These are phyloP conservation scores for Amoebophrya sp. DNA, from an alignment of 169 alveolate species.

Conservation along the genomic window DNA sequence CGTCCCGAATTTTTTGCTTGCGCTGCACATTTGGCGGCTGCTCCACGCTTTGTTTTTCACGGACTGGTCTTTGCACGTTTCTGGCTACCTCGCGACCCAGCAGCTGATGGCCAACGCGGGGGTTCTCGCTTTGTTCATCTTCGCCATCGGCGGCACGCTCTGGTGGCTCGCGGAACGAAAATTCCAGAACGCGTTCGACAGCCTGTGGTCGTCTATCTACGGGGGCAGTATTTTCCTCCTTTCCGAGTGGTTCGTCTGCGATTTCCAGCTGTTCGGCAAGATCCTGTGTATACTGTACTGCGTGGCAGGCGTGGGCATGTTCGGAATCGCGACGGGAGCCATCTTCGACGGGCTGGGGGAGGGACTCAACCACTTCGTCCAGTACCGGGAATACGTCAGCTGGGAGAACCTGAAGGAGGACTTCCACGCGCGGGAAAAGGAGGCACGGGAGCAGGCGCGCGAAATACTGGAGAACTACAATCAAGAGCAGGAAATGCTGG, in stretches of 20 bases:
- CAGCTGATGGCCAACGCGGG: not conserved
- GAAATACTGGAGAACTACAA: not conserved
- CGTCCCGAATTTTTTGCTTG: not conserved
- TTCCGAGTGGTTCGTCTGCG: not conserved
- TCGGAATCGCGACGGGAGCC: not conserved
- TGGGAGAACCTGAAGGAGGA: not conserved
- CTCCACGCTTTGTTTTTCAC: not conserved
- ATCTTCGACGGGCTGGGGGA: not conserved
- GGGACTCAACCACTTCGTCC: not conserved
- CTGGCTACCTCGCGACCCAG: not conserved
- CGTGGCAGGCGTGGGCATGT: not conserved
- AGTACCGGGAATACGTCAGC: not conserved
- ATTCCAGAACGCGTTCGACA: not conserved
- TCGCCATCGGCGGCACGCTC: not conserved
- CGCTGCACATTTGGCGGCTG: not conserved
- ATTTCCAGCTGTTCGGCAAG: not conserved
- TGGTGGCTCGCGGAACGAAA: not conserved
- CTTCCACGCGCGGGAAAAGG: not conserved
- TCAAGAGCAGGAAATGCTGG: too few relatives aligned
- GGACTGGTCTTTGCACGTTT: not conserved
- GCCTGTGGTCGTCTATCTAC: not conserved
- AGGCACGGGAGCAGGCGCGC: not conserved
- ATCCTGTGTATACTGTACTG: not conserved
- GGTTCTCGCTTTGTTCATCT: not conserved
- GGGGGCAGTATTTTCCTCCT: not conserved